Evolutionary conservation across 1,139 yeast species (phyloP), one percentile per base, ranked within the genome.

Genomic region (Zhuliangozyma blackwelliae): DNA sequence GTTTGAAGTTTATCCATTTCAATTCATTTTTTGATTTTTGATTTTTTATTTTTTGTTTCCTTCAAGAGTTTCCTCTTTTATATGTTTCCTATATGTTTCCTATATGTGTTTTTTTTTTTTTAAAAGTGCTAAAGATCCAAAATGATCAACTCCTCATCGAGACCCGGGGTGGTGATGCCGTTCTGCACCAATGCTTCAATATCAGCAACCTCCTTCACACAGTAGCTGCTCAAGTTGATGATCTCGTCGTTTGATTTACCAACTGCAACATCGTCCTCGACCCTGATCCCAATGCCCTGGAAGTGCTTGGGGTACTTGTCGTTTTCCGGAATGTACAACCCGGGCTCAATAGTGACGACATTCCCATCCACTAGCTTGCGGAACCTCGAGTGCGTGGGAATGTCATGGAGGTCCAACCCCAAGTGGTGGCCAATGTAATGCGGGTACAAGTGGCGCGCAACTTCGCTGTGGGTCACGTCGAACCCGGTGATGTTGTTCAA

Each of bases 391-490:
- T 69, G 73, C 28, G 70, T 59, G 10, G 92, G 88, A 22, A 82
- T 72, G 55, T 90, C 97, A 60, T 90, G 97, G 27, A 90, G 86
- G 51, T 92, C 98, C 32, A 94, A 63, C 0, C 99, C 99, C 34
- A 94, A 67, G 53, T 92, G 92, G 57, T 94, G 99, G 3, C 98
- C 98, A 46, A 94, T 82, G 52, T 87, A 89, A 59, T 94, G 99
- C 0, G 97, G 97, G 54, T 90, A 94, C 28, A 92, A 63, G 28
- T 60, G 54, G 38, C 76, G 63, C 27, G 77, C 60, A 6, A 82
- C 72, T 34, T 80, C 82, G 53, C 70, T 59, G 27, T 64, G 65
- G 27, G 72, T 66, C 13, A 81, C 55, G 5, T 64, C 52, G 47
- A 90, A 79, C 0, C 97, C 97, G 0, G 72, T 61, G 33, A 84